Evolutionary conservation across 805 yeast genomes (phyloP).

Genomic region (Candida silvicultrix): DNA sequence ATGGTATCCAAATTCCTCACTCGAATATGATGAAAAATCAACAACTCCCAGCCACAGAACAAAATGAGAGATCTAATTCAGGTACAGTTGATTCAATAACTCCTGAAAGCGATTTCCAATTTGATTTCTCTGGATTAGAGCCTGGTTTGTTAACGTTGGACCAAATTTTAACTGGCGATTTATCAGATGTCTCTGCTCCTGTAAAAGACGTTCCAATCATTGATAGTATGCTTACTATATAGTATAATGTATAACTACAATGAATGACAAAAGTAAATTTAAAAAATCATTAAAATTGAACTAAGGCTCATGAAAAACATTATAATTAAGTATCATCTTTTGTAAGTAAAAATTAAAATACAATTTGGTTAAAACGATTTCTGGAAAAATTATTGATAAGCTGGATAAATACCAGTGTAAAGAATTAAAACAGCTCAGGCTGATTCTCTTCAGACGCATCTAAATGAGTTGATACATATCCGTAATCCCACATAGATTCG

Average conservation of each 20-base stretch:
- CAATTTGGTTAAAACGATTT: too few relatives aligned
- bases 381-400: too few relatives aligned
- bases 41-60: too few relatives aligned
- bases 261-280: too few relatives aligned
- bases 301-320: not conserved
- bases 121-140: not conserved
- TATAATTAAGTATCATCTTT: too few relatives aligned
- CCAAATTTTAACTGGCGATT: conserved; percentile 1
- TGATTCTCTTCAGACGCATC: not conserved
- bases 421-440: not conserved
- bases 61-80: not conserved
- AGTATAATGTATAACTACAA: too few relatives aligned
- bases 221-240: too few relatives aligned
- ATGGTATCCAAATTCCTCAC: too few relatives aligned
- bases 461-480: conserved; percentile 9
- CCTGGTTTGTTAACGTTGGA: conserved; percentile 2
- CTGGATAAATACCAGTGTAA: too few relatives aligned
- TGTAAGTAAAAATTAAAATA: too few relatives aligned
- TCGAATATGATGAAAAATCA: too few relatives aligned
- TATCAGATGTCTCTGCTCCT: not conserved
- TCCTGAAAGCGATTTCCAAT: not conserved
- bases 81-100: not conserved
- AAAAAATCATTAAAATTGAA: not conserved
- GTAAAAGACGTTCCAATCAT: too few relatives aligned
- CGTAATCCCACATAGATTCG: conserved; percentile 18